Evolutionary conservation across 805 yeast genomes (phyloP), one percentile per base, ranked within the genome.

Genomic region (Sugiyamaella mastotermitis): DNA sequence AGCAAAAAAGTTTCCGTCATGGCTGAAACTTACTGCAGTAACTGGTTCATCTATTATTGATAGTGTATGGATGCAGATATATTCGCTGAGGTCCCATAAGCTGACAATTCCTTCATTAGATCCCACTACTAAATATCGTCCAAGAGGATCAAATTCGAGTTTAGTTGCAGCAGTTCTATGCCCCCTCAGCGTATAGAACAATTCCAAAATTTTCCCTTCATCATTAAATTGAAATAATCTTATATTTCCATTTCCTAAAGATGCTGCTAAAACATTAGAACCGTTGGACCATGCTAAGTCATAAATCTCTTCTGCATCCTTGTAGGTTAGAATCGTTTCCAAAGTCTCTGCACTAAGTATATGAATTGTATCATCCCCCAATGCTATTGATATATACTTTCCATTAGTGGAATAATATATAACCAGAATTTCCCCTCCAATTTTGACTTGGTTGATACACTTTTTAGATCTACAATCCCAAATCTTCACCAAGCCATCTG

Each of bases 91-190:
- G 27, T 63, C 60, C 79, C 80, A 76, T 8, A 74, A 27, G 14
- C 76, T 65, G 5, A 74, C 66, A 14, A 71, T 64, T 18, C 82
- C 82, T 43, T 76, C 83, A 39, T 67, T 69, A 14, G 79, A 64
- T 0, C 83, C 85, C 1, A 68, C 69, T 2, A 71, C 68, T 8
- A 80, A 40, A 46, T 55, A 70, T 16, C 58, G 48, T 0, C 80
- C 85, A 35, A 64, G 51, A 3, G 80, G 78, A 48, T 76, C 82
- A 36, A 75, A 55, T 13, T 59, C 58, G 10, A 76, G 41, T 21
- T 69, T 50, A 2, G 72, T 66, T 3, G 73, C 66, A 1, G 77
- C 59, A 1, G 79, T 69, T 28, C 74, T 61, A 48, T 78, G 83
- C 0, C 72, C 72, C 10, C 54, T 45, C n/a, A 64, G 46, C 4